Base-by-base conservation (phyloP, 306 rosid species). In the Fragaria ananassa region DNA sequence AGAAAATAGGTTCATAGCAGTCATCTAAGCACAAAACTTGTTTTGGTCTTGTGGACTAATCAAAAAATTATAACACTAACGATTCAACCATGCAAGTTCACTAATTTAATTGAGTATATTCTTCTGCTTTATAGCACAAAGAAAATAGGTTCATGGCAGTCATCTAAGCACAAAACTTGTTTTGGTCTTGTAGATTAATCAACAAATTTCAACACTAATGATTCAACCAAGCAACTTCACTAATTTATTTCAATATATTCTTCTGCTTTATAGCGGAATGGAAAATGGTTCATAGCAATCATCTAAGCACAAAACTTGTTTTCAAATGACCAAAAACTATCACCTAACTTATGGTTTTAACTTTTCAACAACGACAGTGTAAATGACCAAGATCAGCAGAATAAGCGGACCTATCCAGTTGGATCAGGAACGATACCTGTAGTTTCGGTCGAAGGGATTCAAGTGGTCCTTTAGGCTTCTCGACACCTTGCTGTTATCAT, bases 391-490 rank as follows among this genome's bases (percentile, higher is more conserved):
- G 4, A 56, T 21, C 67, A 39, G 51, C n/a, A 72, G 39, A 65
- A 23, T 25, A 23, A 44, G 66, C 41, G 27, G 18, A 57, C 9
- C 5, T 25, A 42, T 57, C 56, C 51, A 27, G 7, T 17, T 57
- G 46, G 6, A 31, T 53, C 10, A 56, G 54, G 44, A 56, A 15
- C 1, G 76, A 49, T 81, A 91, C 97, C 98, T 94, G 97, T 67
- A 94, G 82, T 79, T 94, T 94, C 10, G 97, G 97, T 84, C 97
- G 88, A 78, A 95, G 93, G 74, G 97, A 97, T 87, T 95, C 92
- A 42, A 92, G 92, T 64, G 99, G 99, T 85, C 97, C 99, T 88
- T 95, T 95, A 44, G 99, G 99, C 85, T 95, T 95, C 80, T 86
- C 90, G 39, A 85, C 97, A 1, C 97, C 97, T 92, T 95, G 97